Conservation (phyloP, 2,329 filamentous ascomycete genomes). For the Bipolaris cookei region DNA sequence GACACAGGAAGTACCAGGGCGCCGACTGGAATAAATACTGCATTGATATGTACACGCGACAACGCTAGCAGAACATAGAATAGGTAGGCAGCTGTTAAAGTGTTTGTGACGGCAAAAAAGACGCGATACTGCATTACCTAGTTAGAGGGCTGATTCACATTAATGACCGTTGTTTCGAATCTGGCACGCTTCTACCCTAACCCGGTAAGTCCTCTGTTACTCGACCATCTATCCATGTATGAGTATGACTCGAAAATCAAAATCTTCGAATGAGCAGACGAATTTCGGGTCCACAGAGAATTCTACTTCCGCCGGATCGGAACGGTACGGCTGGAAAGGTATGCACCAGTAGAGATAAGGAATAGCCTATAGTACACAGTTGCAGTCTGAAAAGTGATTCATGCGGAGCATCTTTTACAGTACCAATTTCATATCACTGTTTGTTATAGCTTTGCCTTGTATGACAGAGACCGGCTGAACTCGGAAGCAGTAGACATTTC, state of each 20-base stretch:
- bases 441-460: not conserved
- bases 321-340: slow-evolving; percentile 1
- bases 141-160: not conserved
- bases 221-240: not conserved
- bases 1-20: slow-evolving; percentile 1
- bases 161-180: not conserved
- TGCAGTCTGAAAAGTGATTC: not conserved
- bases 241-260: not conserved
- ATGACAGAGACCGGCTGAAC: not conserved
- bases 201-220: not conserved
- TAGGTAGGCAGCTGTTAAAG: not conserved
- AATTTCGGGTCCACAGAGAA: not conserved
- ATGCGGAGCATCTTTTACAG: not conserved
- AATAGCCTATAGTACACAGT: not conserved
- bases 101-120: not conserved
- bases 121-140: not conserved
- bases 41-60: not conserved
- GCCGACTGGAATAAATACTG: slow-evolving; percentile 6
- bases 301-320: not conserved
- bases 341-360: not conserved
- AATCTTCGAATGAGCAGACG: not conserved
- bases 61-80: not conserved
- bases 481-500: not conserved
- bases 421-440: not conserved
- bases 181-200: not conserved